A percentile compares a stretch with the other conserved stretches of the same genome.
Conservation (phyloP, 371 early-diverging fungal species). For the Mucor saturninus region DNA sequence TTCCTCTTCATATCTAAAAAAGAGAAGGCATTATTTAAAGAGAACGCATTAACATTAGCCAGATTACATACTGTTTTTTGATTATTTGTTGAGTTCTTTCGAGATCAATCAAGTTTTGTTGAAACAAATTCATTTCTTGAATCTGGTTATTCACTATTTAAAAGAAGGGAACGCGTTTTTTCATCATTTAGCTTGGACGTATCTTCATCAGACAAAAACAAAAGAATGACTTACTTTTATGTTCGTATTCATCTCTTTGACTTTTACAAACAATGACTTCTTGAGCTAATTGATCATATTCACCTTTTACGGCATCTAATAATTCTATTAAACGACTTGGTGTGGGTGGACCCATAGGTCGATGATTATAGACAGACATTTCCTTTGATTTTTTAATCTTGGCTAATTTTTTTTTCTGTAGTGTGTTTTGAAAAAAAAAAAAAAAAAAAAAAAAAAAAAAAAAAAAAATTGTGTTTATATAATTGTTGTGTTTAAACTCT, state of each 20-base stretch:
- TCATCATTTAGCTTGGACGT: conserved; percentile 5
- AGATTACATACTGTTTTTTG: conserved; percentile 64
- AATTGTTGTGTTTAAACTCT: too few species aligned
- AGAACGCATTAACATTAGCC: neutral
- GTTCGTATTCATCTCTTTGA: conserved; percentile 87
- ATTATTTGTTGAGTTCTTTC: conserved; percentile 78
- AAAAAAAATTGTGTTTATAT: too few species aligned
- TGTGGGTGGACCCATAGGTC: conserved; percentile 73
- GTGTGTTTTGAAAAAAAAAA: too few species aligned
- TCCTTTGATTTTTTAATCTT: neutral
- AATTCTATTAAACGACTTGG: conserved; percentile 74
- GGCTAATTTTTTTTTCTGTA: neutral
- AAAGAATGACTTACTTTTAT: conserved; percentile 63
- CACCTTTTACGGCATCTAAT: conserved; percentile 78
- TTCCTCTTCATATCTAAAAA: conserved; percentile 56
- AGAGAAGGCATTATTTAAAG: neutral
- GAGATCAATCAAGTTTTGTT: conserved; percentile 79
- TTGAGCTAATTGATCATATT: conserved; percentile 78
- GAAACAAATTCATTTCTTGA: conserved; percentile 74
- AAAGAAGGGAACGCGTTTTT: neutral
- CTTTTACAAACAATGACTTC: conserved; percentile 72
- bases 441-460: too few species aligned
- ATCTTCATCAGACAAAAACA: too few species aligned
- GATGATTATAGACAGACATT: conserved; percentile 73
- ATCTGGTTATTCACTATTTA: conserved; percentile 69